Evolutionary conservation across 2,329 filamentous ascomycete genomes (phyloP), one percentile per base, ranked within the genome.

Genomic region (Rachicladosporium sp.): DNA sequence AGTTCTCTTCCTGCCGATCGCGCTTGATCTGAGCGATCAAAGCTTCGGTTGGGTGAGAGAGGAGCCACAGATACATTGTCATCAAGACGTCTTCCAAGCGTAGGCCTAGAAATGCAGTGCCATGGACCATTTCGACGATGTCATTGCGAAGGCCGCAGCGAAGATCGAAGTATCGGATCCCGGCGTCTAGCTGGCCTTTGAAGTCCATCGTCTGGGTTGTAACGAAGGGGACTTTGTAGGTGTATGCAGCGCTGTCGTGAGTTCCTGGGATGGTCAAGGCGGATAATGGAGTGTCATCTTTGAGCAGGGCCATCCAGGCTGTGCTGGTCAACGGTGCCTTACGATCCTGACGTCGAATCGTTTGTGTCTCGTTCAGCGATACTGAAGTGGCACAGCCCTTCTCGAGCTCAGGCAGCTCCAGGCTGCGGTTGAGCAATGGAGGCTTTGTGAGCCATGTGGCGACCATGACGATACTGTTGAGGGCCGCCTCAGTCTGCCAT

Each of bases 81-180:
- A 44, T 30, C 29, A 61, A 48, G 31, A 58, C 44, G 8, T 47
- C 43, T 12, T 46, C 40, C 9, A 60, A 44, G n/a, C 43, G 47
- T 4, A 60, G 43, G 31, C 58, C 51, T 1, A 61, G 48, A 10
- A 52, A 38, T 23, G 50, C 48, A 10, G 45, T 39, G 30, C 58
- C 58, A 36, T 61, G 58, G n/a, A 59, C 56, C 57, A 61, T 60
- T 45, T 56, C 53, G 2, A 55, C 38, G 7, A 49, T 38, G 37
- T 59, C 49, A 10, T 50, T 43, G 21, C 48, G 45, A 7, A 60
- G 44, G 2, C 56, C 58, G 42, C 54, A 58, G n/a, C 58, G 56
- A 4, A 61, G 48, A 40, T 61, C 58, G 33, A 60, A 58, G 48
- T 58, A 61, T 11, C 58, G 50, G 37, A 61, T 57, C 4, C 58